Evolutionary conservation across 352 stramenopile species (phyloP).

Genomic region (Phytophthora sansomeana): DNA sequence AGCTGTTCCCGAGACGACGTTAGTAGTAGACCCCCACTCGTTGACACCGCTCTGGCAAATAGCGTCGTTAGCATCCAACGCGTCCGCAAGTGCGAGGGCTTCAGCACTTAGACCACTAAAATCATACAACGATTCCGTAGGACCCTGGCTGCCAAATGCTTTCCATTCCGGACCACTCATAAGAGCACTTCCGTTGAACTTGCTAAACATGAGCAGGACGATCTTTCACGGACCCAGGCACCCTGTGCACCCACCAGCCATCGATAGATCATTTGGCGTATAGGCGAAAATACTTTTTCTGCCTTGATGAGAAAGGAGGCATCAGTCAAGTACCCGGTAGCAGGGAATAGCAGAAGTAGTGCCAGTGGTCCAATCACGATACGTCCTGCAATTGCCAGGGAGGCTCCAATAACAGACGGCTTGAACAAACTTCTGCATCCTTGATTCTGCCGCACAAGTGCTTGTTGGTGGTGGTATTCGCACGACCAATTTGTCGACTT

Average conservation of each 20-base stretch:
- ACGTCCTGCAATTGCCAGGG: slow-evolving; percentile 3
- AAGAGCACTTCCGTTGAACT: slow-evolving; percentile 2
- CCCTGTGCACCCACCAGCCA: slow-evolving; percentile 13
- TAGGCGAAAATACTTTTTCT: slow-evolving; percentile 14
- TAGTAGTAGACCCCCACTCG: slow-evolving; percentile 9
- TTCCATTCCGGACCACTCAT: slow-evolving; percentile 12
- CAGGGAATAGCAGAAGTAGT: not conserved
- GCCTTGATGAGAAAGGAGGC: slow-evolving; percentile 16
- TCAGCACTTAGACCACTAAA: slow-evolving; percentile 13
- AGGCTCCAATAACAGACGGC: not conserved
- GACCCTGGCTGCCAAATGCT: not conserved
- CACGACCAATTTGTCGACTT: too few species aligned
- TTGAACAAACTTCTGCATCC: not conserved
- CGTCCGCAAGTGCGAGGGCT: slow-evolving; percentile 5
- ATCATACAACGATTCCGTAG: slow-evolving; percentile 13
- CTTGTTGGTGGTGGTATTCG: too few species aligned
- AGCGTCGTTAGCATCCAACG: slow-evolving; percentile 4
- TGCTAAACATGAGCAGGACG: slow-evolving; percentile 8
- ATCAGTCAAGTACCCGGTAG: slow-evolving; percentile 8
- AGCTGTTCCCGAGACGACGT: slow-evolving; percentile 5
- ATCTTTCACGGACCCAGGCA: slow-evolving; percentile 13
- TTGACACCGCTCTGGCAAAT: slow-evolving; percentile 21
- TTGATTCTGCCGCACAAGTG: too few species aligned
- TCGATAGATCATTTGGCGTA: slow-evolving; percentile 9
- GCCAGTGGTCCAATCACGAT: slow-evolving; percentile 7